phyloP scores from a whole-genome alignment of 257 asterid genomes.

The Buddleja alternifolia region DNA sequence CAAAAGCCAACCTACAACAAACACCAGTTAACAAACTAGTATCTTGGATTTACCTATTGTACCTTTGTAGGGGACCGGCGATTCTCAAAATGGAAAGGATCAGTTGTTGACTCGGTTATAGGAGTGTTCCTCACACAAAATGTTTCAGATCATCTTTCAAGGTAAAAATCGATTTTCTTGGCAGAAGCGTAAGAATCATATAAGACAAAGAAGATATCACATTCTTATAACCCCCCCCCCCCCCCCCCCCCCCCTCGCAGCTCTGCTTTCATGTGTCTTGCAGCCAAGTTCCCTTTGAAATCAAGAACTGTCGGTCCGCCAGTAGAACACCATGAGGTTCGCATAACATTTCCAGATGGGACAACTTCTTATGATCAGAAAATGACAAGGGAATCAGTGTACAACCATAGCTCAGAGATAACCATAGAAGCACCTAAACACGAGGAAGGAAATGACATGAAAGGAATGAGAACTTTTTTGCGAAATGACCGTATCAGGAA shows the following conservation, averaged over 20 bases:
- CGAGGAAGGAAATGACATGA: constrained; percentile 35
- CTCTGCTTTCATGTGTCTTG: constrained; percentile 93
- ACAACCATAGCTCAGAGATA: constrained; percentile 46
- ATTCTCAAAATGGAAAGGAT: constrained; percentile 95
- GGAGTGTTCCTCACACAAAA: constrained; percentile 98
- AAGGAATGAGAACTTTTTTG: constrained; percentile 27
- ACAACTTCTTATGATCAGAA: constrained; percentile 41
- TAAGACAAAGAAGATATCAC: constrained; percentile 22
- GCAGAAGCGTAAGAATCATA: constrained; percentile 7
- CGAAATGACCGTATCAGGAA: constrained; percentile 38
- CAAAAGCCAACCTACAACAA: constrained; percentile 7
- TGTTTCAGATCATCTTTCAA: constrained; percentile 95
- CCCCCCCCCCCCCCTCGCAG: constrained; percentile 49
- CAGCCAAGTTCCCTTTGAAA: constrained; percentile 74
- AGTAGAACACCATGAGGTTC: constrained; percentile 55
- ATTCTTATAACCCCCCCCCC: constrained; percentile 21
- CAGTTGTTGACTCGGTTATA: constrained; percentile 95
- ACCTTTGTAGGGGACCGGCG: constrained; percentile 81
- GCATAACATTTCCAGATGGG: constrained; percentile 71
- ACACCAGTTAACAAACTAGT: background rate
- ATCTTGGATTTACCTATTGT: constrained; percentile 18
- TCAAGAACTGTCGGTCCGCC: constrained; percentile 37
- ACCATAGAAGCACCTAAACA: constrained; percentile 40
- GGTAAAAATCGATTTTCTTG: constrained; percentile 46
- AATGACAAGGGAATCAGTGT: constrained; percentile 42